phyloP scores from a whole-genome alignment of 148 eudicot genomes.

The Amaranthus hypochondriacus region DNA sequence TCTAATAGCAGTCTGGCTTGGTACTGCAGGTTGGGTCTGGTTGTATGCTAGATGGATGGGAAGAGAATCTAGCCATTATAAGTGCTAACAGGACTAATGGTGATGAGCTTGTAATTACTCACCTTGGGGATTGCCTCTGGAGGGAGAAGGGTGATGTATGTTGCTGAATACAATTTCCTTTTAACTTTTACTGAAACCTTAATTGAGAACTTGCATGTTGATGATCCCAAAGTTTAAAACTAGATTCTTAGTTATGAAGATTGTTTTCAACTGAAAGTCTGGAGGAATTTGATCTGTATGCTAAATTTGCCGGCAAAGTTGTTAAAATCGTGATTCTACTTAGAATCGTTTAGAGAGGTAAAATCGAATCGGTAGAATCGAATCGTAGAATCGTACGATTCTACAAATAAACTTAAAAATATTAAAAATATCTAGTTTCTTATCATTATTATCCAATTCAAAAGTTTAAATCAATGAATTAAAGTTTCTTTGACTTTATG shows the following conservation, averaged over 20 bases:
- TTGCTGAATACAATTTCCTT: background rate
- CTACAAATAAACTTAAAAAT: too few species aligned
- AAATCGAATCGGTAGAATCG: too few species aligned
- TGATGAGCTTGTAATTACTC: slow-evolving; percentile 87
- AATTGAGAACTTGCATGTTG: slow-evolving; percentile 1
- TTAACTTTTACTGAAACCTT: slow-evolving; percentile 1
- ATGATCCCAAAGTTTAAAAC: background rate
- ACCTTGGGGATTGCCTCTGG: slow-evolving; percentile 90
- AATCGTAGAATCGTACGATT: too few species aligned
- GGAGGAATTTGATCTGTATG: background rate
- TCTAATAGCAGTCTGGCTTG: background rate
- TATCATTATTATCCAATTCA: too few species aligned
- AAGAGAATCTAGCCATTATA: slow-evolving; percentile 79
- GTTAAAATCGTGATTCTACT: too few species aligned
- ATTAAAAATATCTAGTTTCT: too few species aligned
- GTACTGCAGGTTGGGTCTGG: slow-evolving; percentile 37
- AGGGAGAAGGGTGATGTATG: slow-evolving; percentile 73
- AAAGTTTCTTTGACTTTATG: too few species aligned
- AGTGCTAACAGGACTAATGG: slow-evolving; percentile 79
- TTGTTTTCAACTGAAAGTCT: background rate
- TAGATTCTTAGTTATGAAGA: background rate
- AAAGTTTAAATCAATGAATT: too few species aligned
- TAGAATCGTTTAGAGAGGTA: too few species aligned
- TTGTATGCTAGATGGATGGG: slow-evolving; percentile 77
- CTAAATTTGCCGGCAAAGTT: background rate